A percentile compares a stretch with the other conserved stretches of the same genome.
phyloP scores from a whole-genome alignment of 2,329 filamentous ascomycete species.

The Fusarium odoratissimum region DNA sequence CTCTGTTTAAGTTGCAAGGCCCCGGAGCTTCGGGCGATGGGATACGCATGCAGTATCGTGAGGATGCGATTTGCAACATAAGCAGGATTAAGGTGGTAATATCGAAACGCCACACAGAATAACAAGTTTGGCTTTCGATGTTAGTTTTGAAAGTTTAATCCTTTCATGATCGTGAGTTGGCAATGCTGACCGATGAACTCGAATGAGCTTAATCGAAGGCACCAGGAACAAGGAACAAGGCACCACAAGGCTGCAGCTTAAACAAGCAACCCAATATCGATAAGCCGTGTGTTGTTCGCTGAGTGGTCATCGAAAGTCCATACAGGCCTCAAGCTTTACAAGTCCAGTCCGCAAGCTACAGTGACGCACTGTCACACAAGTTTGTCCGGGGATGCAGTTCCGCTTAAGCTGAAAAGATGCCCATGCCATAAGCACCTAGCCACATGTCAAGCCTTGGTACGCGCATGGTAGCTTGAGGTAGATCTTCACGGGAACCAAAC shows the following conservation, averaged over 20 bases:
- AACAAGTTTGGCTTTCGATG: constrained; percentile 16
- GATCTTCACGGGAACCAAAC: constrained; percentile 10
- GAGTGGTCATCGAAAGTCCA: constrained; percentile 28
- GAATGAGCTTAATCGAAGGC: constrained; percentile 9
- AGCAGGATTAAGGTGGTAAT: constrained; percentile 19
- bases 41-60: constrained; percentile 10
- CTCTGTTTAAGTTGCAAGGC: constrained; percentile 24
- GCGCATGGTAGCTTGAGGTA: constrained; percentile 9
- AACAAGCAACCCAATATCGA: constrained; percentile 25
- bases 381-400: constrained; percentile 30
- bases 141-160: not conserved
- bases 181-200: constrained; percentile 1
- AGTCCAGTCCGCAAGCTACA: constrained; percentile 29
- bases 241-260: constrained; percentile 23
- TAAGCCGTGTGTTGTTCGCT: constrained; percentile 43
- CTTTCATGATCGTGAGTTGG: constrained; percentile 1
- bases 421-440: constrained; percentile 17
- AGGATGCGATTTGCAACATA: constrained; percentile 2
- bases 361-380: constrained; percentile 38
- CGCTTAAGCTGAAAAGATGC: constrained; percentile 16
- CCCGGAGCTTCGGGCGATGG: constrained; percentile 12
- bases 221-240: constrained; percentile 34
- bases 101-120: constrained; percentile 17
- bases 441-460: constrained; percentile 11
- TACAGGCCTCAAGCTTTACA: constrained; percentile 2